Base-by-base conservation (phyloP, 1,284 basidiomycete genomes). In the Cryptococcus hybrid region DNA sequence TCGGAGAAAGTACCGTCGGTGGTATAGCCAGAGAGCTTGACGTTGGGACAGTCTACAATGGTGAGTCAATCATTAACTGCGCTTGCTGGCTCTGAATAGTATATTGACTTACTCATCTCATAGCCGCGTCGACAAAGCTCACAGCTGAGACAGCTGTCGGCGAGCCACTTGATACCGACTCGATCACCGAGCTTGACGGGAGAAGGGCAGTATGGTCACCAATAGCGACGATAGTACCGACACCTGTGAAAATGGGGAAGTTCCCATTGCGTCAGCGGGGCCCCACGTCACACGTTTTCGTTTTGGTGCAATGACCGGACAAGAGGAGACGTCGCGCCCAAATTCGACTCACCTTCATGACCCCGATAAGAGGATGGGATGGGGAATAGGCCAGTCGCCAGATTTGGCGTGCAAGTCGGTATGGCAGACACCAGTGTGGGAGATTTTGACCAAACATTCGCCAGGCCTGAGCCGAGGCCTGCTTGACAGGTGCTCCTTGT, bases 151-250 rank as follows among this genome's bases (percentile, higher is more conserved):
- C 82, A 90, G 55, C 83, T 85, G 69, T 86, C 82, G 6, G 87
- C 88, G 42, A 89, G 79, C 88, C 89, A 78, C 68, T 94, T 94
- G 81, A 95, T 85, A 6, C 92, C 91, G 48, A 94, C 91, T 11
- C 87, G 83, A 62, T 92, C 86, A 30, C 91, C 90, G 36, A 92
- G 60, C 66, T 80, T 79, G 66, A 81, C 71, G 1, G 59, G 59
- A 65, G 85, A 59, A 38, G 76, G 2, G 84, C 83, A 0, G 88
- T 88, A 69, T 86, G 80, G 24, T 82, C 80, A 47, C 85, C 90
- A 66, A 93, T 88, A 42, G 89, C 89, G 43, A 93, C 88, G 57
- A 93, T 79, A 52, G 82, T 67, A 49, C 80, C 80, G 5, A 75
- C 65, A 56, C 73, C 50, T 49, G 30, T 30, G 30, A 30, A 30